Conservation (phyloP, 2,329 filamentous ascomycete genomes). For the Shiraia sp. region DNA sequence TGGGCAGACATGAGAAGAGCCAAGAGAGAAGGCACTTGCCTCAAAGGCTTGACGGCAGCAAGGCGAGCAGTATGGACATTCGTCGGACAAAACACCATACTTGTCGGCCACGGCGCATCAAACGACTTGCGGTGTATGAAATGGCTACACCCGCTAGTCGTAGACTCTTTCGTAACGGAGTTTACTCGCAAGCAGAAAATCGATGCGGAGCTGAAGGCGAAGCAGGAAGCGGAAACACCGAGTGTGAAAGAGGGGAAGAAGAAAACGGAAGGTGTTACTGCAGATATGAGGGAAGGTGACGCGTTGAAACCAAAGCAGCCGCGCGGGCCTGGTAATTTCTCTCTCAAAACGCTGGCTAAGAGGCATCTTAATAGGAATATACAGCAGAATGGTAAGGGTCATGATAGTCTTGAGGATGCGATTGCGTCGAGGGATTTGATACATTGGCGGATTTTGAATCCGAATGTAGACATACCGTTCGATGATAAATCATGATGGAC, state of each 20-base stretch:
- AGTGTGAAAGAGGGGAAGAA: background rate
- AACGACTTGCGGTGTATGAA: conserved; percentile 52
- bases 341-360: conserved; percentile 78
- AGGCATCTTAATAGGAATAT: conserved; percentile 85
- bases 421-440: conserved; percentile 86
- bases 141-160: conserved; percentile 52
- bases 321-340: conserved; percentile 8
- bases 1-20: conserved; percentile 45
- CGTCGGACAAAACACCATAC: conserved; percentile 52
- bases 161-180: conserved; percentile 50
- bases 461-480: too few species aligned
- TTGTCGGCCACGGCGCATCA: conserved; percentile 53
- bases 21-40: conserved; percentile 33
- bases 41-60: conserved; percentile 51
- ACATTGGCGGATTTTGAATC: conserved; percentile 69
- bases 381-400: conserved; percentile 74
- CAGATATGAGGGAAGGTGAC: background rate
- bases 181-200: conserved; percentile 6
- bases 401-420: conserved; percentile 90
- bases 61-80: conserved; percentile 50
- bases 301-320: background rate
- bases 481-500: too few species aligned
- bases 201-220: conserved; percentile 5
- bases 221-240: background rate
- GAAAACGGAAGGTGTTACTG: background rate